These are phyloP conservation scores for Citrus medica DNA, from an alignment of 345 rosid genomes.

Conservation along the genomic window DNA sequence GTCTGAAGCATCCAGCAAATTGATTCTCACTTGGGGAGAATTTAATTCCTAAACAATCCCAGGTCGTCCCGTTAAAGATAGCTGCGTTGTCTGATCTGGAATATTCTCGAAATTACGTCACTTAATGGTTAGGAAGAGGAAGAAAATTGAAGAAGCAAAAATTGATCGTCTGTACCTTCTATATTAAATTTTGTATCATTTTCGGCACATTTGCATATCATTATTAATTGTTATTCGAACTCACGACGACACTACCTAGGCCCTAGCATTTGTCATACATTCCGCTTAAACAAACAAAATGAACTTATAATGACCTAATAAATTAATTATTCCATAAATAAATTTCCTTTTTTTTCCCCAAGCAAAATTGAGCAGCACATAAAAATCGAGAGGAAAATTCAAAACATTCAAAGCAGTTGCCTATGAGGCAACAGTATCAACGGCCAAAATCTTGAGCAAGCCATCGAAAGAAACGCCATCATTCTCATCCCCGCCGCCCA, in stretches of 20 bases:
- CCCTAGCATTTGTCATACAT: no score
- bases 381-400: neutral
- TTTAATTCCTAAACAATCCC: neutral
- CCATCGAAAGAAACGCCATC: slow-evolving; percentile 57
- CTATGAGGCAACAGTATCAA: slow-evolving; percentile 6
- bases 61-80: neutral
- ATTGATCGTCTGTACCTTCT: neutral
- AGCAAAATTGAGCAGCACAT: no score
- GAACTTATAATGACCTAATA: neutral
- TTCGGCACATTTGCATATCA: no score
- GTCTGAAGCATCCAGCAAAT: neutral
- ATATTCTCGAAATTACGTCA: neutral
- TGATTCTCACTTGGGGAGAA: neutral
- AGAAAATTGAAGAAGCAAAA: neutral
- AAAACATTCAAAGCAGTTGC: neutral
- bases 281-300: neutral
- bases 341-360: no score
- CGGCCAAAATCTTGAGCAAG: slow-evolving; percentile 51
- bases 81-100: neutral
- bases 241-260: no score
- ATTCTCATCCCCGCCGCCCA: slow-evolving; percentile 48
- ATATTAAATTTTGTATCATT: no score
- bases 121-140: neutral
- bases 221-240: no score
- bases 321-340: neutral